Evolutionary conservation across 768 basidiomycete species (phyloP).

Genomic region (Russula virescens): DNA sequence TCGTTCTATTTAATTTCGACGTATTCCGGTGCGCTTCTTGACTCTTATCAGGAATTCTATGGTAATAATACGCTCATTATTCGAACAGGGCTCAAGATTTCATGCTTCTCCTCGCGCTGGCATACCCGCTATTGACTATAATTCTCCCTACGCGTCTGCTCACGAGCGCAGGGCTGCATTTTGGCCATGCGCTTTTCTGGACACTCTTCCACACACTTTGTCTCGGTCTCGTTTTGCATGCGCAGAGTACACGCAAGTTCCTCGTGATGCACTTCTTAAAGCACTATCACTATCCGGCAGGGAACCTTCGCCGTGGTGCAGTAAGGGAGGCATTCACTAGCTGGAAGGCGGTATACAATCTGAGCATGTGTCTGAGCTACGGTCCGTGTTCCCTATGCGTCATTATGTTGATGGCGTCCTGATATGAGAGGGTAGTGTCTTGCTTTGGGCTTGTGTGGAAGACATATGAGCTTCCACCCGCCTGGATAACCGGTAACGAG

Average conservation of each 20-base stretch:
- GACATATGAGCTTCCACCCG: conserved; percentile 72
- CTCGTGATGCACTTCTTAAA: conserved; percentile 91
- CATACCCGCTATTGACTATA: conserved; percentile 56
- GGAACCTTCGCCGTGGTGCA: conserved; percentile 66
- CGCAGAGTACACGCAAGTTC: conserved; percentile 82
- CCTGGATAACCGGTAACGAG: conserved; percentile 86
- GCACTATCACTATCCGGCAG: conserved; percentile 81
- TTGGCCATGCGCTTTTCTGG: conserved; percentile 81
- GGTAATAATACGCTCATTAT: not conserved
- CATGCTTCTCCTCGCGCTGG: conserved; percentile 67
- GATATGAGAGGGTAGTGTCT: conserved; percentile 50
- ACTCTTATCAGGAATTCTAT: not conserved
- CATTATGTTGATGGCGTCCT: not conserved
- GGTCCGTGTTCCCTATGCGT: conserved; percentile 40
- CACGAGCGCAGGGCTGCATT: conserved; percentile 60
- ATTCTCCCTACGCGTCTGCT: conserved; percentile 51
- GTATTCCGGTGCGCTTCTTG: conserved; percentile 59
- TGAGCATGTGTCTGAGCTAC: conserved; percentile 93
- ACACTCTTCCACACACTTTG: conserved; percentile 83
- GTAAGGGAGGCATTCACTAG: conserved; percentile 92
- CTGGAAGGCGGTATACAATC: conserved; percentile 91
- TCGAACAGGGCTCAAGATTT: conserved; percentile 71
- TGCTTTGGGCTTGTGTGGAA: conserved; percentile 85
- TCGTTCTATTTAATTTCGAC: conserved; percentile 79
- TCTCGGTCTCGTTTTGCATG: conserved; percentile 75